Evolutionary conservation across 2,329 filamentous ascomycete species (phyloP).

Genomic region (Colletotrichum lupini): DNA sequence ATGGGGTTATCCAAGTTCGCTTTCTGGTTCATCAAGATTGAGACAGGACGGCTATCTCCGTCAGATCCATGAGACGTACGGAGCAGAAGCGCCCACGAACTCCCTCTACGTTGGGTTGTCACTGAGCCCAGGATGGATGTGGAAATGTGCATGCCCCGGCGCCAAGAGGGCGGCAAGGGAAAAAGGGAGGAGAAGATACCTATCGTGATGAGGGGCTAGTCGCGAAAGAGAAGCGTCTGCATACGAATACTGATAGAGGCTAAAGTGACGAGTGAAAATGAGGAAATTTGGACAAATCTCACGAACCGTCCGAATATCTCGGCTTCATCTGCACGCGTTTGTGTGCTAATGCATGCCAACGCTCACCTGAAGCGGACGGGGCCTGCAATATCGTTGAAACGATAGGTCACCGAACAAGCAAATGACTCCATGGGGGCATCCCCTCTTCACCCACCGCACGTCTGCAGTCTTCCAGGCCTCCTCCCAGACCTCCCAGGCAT

Average conservation of each 20-base stretch:
- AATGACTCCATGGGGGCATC: slow-evolving; percentile 32
- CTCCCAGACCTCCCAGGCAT: neutral
- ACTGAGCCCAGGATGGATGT: neutral
- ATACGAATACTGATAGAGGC: neutral
- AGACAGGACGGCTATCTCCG: slow-evolving; percentile 5
- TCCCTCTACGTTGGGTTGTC: neutral
- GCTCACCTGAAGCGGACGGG: slow-evolving; percentile 36
- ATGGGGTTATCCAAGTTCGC: neutral
- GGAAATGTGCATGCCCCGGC: neutral
- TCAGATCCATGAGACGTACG: neutral
- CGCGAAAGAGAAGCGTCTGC: neutral
- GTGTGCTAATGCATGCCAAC: slow-evolving; percentile 26
- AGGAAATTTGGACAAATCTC: neutral
- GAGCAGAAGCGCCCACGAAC: neutral
- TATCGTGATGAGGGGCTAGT: neutral
- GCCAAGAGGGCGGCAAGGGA: slow-evolving; percentile 14
- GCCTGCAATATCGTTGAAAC: slow-evolving; percentile 37
- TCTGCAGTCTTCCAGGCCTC: slow-evolving; percentile 12
- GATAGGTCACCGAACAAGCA: slow-evolving; percentile 27
- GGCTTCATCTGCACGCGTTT: slow-evolving; percentile 28
- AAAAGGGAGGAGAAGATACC: neutral
- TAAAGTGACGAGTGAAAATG: neutral
- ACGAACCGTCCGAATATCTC: slow-evolving; percentile 23
- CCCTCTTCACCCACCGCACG: slow-evolving; percentile 1
- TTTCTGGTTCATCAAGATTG: neutral